A percentile compares a stretch with the other conserved stretches of the same genome.
Evolutionary conservation across 2,329 filamentous ascomycete species (phyloP).

Genomic region (Colletotrichum gigasporum): DNA sequence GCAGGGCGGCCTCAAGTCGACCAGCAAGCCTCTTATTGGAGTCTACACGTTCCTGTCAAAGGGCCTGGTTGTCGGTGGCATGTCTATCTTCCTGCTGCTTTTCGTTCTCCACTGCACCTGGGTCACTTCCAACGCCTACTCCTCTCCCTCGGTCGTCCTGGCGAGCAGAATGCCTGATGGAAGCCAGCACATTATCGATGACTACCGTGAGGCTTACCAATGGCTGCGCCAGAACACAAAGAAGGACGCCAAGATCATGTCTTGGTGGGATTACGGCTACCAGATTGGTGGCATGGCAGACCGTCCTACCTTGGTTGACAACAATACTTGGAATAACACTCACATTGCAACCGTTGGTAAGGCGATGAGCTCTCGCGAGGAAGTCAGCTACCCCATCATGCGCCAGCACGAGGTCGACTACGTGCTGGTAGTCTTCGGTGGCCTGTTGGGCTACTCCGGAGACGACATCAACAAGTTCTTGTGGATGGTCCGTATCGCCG

Average conservation of each 20-base stretch:
- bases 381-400: conserved; percentile 98
- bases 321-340: conserved; percentile 99
- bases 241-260: conserved; percentile 97
- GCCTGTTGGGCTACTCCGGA: conserved; percentile 94
- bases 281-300: conserved; percentile 99
- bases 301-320: conserved; percentile 95
- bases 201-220: conserved; percentile 99
- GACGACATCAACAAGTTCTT: conserved; percentile 99
- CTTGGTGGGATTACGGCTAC: conserved; percentile 99
- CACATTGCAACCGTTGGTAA: conserved; percentile 99
- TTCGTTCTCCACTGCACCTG: conserved; percentile 99
- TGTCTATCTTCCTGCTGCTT: conserved; percentile 84
- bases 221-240: conserved; percentile 98
- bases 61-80: conserved; percentile 74
- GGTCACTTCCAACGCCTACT: conserved; percentile 99
- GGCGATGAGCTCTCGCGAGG: conserved; percentile 96
- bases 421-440: conserved; percentile 96
- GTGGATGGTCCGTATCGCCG: conserved; percentile 99
- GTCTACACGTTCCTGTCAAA: conserved; percentile 87
- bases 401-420: conserved; percentile 99
- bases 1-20: conserved; percentile 71
- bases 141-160: conserved; percentile 95
- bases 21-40: conserved; percentile 78
- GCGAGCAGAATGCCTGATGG: conserved; percentile 93
- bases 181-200: conserved; percentile 97